A percentile compares a stretch with the other conserved stretches of the same genome.
Conservation (phyloP, 2,329 filamentous ascomycete genomes). For the Diaporthe vexans region DNA sequence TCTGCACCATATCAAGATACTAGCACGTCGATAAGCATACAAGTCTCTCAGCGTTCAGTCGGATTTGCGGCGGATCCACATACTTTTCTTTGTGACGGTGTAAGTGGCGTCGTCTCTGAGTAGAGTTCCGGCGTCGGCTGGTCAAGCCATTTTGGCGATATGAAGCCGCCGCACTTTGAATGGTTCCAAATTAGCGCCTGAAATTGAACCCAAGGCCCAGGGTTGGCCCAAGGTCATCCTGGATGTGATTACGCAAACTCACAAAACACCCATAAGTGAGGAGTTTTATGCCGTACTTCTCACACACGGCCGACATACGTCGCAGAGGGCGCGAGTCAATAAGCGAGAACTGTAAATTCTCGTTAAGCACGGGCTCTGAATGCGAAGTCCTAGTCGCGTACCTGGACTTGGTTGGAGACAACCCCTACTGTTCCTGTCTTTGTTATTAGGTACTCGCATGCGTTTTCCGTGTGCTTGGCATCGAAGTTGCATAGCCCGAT, state of each 20-base stretch:
- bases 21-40: background rate
- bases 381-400: slow-evolving; percentile 38
- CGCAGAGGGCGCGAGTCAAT: slow-evolving; percentile 50
- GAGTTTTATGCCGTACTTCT: slow-evolving; percentile 50
- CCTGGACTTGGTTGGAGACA: slow-evolving; percentile 54
- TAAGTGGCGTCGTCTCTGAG: slow-evolving; percentile 48
- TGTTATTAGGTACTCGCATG: slow-evolving; percentile 51
- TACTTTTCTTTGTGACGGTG: slow-evolving; percentile 54
- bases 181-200: background rate
- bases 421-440: slow-evolving; percentile 48
- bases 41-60: background rate
- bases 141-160: slow-evolving; percentile 51
- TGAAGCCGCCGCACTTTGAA: slow-evolving; percentile 52
- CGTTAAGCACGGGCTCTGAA: background rate
- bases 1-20: slow-evolving; percentile 51
- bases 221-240: too few species aligned
- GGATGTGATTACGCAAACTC: slow-evolving; percentile 35
- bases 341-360: slow-evolving; percentile 50
- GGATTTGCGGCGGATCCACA: background rate
- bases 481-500: slow-evolving; percentile 55
- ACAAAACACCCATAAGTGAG: slow-evolving; percentile 54
- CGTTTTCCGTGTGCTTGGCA: slow-evolving; percentile 49
- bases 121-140: slow-evolving; percentile 51
- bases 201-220: too few species aligned
- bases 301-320: slow-evolving; percentile 48